Evolutionary conservation across 352 stramenopile genomes (phyloP).

Genomic region (Globisporangium nagaii): DNA sequence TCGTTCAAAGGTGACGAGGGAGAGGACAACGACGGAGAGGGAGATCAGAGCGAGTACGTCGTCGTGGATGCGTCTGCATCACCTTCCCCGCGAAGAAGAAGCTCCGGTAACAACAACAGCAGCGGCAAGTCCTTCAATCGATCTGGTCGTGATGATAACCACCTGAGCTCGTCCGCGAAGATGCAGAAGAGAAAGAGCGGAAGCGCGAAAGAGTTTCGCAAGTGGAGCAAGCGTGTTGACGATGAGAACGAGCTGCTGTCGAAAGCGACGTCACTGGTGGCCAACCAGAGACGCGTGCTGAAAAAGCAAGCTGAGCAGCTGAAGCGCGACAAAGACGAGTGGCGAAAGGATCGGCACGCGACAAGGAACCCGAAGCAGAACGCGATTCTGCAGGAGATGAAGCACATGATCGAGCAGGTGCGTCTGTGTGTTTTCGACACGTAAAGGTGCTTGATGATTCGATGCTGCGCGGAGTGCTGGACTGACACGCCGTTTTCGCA

Average conservation of each 20-base stretch:
- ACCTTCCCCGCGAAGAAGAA: constrained; percentile 5
- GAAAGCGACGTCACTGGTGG: constrained; percentile 34
- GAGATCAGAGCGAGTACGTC: not conserved
- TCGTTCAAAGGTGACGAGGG: not conserved
- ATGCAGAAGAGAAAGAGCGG: not conserved
- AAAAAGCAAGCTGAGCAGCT: constrained; percentile 49
- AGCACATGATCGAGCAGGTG: constrained; percentile 59
- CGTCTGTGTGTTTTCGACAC: not conserved
- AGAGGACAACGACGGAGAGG: not conserved
- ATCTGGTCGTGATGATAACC: not conserved
- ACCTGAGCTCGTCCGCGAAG: not conserved
- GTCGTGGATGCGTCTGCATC: not conserved
- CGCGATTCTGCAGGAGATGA: constrained; percentile 50
- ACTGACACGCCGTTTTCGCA: not conserved
- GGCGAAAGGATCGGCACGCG: constrained; percentile 27
- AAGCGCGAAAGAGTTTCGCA: constrained; percentile 13
- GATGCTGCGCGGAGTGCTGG: not conserved
- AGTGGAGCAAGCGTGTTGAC: constrained; percentile 42
- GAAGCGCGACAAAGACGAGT: constrained; percentile 44
- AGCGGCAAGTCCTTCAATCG: constrained; percentile 1
- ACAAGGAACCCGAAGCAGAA: constrained; percentile 8
- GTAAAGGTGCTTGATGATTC: not conserved
- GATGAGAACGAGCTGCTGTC: constrained; percentile 40
- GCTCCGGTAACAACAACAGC: constrained; percentile 4
- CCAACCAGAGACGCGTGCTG: constrained; percentile 42